These are phyloP conservation scores for Arabidopsis lyrata DNA, from an alignment of 441 rosid genomes.

Conservation along the genomic window DNA sequence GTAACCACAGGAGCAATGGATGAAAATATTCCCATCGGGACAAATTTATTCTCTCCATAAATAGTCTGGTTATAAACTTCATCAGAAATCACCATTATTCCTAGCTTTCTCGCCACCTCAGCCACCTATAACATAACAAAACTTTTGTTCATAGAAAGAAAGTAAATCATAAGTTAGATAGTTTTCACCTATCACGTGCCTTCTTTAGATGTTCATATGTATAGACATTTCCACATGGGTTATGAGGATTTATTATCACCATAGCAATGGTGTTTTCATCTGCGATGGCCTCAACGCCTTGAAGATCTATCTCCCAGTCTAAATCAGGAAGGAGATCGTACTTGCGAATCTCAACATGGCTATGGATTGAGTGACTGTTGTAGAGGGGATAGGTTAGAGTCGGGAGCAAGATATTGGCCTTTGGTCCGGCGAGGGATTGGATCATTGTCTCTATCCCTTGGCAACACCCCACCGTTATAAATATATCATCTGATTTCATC, in stretches of 20 bases:
- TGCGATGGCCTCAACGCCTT: conserved; percentile 51
- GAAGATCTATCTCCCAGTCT: conserved; percentile 72
- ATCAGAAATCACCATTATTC: conserved; percentile 70
- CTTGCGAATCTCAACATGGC: conserved; percentile 56
- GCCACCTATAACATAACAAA: conserved; percentile 51
- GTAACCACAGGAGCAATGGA: conserved; percentile 64
- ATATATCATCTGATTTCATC: conserved; percentile 58
- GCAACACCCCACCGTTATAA: conserved; percentile 55
- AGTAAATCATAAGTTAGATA: not conserved
- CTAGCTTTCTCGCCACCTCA: conserved; percentile 59
- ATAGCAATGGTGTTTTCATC: conserved; percentile 61
- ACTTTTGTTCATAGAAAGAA: conserved; percentile 13
- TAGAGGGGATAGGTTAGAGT: conserved; percentile 59
- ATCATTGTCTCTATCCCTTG: conserved; percentile 60
- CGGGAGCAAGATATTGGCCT: conserved; percentile 63
- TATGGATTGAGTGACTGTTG: conserved; percentile 46
- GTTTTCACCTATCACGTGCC: conserved; percentile 34
- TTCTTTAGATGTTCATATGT: conserved; percentile 53
- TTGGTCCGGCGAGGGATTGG: conserved; percentile 48
- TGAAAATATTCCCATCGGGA: conserved; percentile 66
- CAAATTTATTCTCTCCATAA: conserved; percentile 58
- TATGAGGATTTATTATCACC: conserved; percentile 60
- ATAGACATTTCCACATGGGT: conserved; percentile 69
- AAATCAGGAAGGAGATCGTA: conserved; percentile 61
- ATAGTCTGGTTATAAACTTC: conserved; percentile 64